phyloP scores from a whole-genome alignment of 169 alveolate species.

The Plasmodium knowlesi region DNA sequence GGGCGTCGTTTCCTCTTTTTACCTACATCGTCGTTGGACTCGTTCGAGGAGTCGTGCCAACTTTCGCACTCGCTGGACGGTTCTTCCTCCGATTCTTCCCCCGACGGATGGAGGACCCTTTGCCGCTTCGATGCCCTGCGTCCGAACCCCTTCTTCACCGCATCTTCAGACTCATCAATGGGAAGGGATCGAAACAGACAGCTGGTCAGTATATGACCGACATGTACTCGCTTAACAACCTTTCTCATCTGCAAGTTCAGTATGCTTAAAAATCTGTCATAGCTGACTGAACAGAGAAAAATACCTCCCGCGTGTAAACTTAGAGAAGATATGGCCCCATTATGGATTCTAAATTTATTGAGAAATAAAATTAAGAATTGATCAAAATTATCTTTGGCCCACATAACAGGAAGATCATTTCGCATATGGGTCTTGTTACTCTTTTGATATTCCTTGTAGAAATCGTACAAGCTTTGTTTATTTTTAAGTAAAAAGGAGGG shows the following conservation, averaged over 20 bases:
- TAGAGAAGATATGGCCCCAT: slow-evolving; percentile 73
- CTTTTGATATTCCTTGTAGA: slow-evolving; percentile 59
- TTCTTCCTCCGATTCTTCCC: slow-evolving; percentile 6
- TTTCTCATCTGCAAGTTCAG: slow-evolving; percentile 19
- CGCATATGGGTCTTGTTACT: slow-evolving; percentile 52
- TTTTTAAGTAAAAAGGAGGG: slow-evolving; percentile 44
- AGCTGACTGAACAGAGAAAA: slow-evolving; percentile 74
- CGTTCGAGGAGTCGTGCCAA: neutral
- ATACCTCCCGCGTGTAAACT: slow-evolving; percentile 78
- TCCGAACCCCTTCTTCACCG: neutral
- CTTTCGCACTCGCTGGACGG: slow-evolving; percentile 20
- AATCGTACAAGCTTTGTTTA: slow-evolving; percentile 49
- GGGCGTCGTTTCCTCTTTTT: neutral
- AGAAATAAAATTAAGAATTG: slow-evolving; percentile 14
- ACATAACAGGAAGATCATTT: slow-evolving; percentile 53
- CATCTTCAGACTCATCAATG: slow-evolving; percentile 1
- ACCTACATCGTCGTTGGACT: slow-evolving; percentile 1
- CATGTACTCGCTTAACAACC: slow-evolving; percentile 34
- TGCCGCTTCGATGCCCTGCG: slow-evolving; percentile 4
- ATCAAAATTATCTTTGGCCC: slow-evolving; percentile 56
- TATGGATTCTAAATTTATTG: slow-evolving; percentile 51
- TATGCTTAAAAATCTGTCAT: slow-evolving; percentile 74
- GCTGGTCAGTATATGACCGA: slow-evolving; percentile 51
- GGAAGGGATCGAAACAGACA: slow-evolving; percentile 33
- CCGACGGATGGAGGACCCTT: neutral